phyloP scores from a whole-genome alignment of 495 filamentous ascomycete species.

The Xylaria longipes region DNA sequence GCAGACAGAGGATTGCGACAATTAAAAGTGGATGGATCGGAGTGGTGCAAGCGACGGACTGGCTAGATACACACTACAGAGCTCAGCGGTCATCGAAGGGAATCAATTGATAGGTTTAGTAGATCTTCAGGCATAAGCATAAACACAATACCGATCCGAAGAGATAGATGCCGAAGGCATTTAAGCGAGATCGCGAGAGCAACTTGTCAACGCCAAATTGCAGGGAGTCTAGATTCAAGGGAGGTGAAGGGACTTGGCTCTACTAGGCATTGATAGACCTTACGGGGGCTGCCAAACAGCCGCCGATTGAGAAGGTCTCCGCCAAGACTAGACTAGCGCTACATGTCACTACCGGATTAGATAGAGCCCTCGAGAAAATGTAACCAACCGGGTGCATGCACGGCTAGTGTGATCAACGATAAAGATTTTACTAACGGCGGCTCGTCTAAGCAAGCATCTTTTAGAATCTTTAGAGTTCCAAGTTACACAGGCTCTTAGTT shows the following conservation, averaged over 20 bases:
- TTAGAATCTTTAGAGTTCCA: no score
- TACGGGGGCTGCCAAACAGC: background rate
- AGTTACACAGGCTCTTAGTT: no score
- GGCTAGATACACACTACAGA: background rate
- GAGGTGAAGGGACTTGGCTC: background rate
- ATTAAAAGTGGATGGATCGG: background rate
- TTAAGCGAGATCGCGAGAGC: constrained; percentile 3
- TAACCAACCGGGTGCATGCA: background rate
- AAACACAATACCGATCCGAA: constrained; percentile 1
- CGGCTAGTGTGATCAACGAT: background rate
- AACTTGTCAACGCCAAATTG: constrained; percentile 16
- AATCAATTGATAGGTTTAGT: background rate
- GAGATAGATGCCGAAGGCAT: constrained; percentile 4
- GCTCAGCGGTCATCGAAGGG: background rate
- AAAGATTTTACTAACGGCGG: background rate
- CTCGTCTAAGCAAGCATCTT: background rate
- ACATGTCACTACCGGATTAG: background rate
- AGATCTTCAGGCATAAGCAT: background rate
- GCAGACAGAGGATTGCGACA: background rate
- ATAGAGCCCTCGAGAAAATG: background rate
- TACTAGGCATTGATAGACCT: constrained; percentile 20
- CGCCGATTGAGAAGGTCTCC: background rate
- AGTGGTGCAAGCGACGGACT: background rate
- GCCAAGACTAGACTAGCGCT: constrained; percentile 2
- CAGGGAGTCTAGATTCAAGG: constrained; percentile 23